Base-by-base conservation (phyloP, 352 stramenopile species). In the Peronospora tabacina region DNA sequence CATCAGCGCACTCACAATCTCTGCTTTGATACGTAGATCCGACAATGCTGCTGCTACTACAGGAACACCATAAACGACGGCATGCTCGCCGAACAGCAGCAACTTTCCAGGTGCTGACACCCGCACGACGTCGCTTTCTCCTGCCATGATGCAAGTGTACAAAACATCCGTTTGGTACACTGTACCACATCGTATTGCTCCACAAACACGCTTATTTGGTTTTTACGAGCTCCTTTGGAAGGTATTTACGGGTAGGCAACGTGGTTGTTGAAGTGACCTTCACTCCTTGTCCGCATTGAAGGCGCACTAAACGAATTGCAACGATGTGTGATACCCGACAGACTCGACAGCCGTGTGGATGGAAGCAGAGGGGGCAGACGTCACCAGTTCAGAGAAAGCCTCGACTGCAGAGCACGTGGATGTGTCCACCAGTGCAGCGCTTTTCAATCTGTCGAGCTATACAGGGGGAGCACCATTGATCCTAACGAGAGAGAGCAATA, bases 1-100 rank as follows among this genome's bases (percentile, higher is more conserved):
- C 6, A 0, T 6, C 20, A 15, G 24, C n/a, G 35, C 9, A 84
- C 84, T 56, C 65, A 96, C 89, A 34, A 94, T 80, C 6, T 58
- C 15, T 40, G 82, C 80, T n/a, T 70, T 54, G 30, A 96, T 68
- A 9, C 90, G 77, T 52, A 97, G 43, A 50, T 95, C 80, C 13
- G 72, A 84, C 26, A 97, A 60, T 20, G 87, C 78, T 0, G 65
- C 80, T 0, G 87, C 90, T 35, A 97, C 70, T 15, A 83, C 86
- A 3, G 85, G 73, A 20, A 70, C 85, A 8, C 86, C 82, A 43
- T 95, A 94, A 10, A 96, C 85, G 26, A 96, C 85, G 0, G 87
- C 83, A 56, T 96, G 87, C 61, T 96, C 85, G 8, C 85, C 85
- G 36, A 96, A 86, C 32, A 96, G 76, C 56, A 96, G 72, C 44